Base-by-base conservation (phyloP, 2,329 filamentous ascomycete species). In the Fusarium proliferatum region DNA sequence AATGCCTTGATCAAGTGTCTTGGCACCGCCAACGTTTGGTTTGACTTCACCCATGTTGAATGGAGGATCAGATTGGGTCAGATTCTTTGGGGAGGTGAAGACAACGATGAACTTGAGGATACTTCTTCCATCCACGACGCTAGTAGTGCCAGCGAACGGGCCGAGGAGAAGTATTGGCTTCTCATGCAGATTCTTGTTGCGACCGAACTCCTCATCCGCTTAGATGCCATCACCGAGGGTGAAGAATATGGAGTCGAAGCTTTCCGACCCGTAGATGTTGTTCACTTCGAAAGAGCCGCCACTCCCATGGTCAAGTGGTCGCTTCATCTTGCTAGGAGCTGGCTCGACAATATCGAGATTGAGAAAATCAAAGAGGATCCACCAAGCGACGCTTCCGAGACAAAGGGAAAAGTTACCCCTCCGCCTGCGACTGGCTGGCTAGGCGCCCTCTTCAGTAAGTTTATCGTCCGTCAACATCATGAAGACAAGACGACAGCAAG, bases 61-160 rank as follows among this genome's bases (percentile, higher is more conserved):
- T 94, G 92, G 92, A 88, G 92, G 42, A 92, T 94, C 65, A 86
- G 91, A 17, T 84, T 94, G 3, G 92, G 92, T 11, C 92, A 94
- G 80, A 86, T 94, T 46, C 81, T 94, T 5, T 94, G 92, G 92
- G 90, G 88, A 21, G 82, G 85, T 21, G 82, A 84, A 10, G 79
- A 85, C 33, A 87, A 88, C 46, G 88, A 89, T 71, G 84, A 86
- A 52, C 73, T 87, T n/a, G 85, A 86, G 48, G 88, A 89, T 65
- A 85, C 86, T 28, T 84, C 86, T n/a, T 84, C 85, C 16, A 85
- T 87, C 52, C 84, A 85, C 55, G 86, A 89, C 66, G 85, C 84
- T 26, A 83, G 85, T 28, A 83, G 84, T 38, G 78, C 83, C 17
- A 84, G 84, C 58, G 88, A 90, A 73, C 83, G 88, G 36, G 87